Base-by-base conservation (phyloP, 805 yeast species). In the Spathaspora girioi region DNA sequence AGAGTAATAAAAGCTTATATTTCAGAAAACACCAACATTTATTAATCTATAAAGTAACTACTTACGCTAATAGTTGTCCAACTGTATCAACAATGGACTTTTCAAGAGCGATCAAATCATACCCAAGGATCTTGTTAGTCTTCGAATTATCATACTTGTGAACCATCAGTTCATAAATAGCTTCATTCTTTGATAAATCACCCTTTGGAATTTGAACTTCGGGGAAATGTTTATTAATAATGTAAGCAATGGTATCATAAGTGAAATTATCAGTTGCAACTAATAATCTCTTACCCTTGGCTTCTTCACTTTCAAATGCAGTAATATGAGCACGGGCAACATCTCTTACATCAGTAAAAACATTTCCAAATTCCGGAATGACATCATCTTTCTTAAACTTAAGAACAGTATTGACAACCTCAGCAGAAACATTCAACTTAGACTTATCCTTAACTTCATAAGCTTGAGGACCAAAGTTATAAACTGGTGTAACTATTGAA, bases 51-150 rank as follows among this genome's bases (percentile, higher is more conserved):
- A 23, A 23, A 23, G 26, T 29, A 29, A 5, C 4, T 5, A 29
- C 11, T 29, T 29, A 29, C 3, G 11, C 32, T 29, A 29, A 52
- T 51, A 62, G 50, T 48, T 76, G 82, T n/a, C 59, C 57, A 35
- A 71, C 64, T 11, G 78, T 61, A 49, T 78, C 80, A 27, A 61
- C 60, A 11, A 79, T 65, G 1, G 77, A 61, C n/a, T 66, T 61
- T 49, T 73, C 68, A 49, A 76, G 62, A 17, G 60, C 51, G 32
- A 63, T 70, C 52, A 69, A 72, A 15, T 64, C 59, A 49, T 71
- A 66, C 3, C 67, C 67, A 38, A 66, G 55, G 8, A 62, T 38
- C 32, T 51, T 40, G 20, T 47, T 40, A 3, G 43, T 40, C 26
- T 40, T 40, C 6, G 43, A 40, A 40, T 17, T 40, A 19, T 40